These are phyloP conservation scores for Ceratocystis smalleyi DNA, from an alignment of 2,329 filamentous ascomycete species.

Conservation along the genomic window DNA sequence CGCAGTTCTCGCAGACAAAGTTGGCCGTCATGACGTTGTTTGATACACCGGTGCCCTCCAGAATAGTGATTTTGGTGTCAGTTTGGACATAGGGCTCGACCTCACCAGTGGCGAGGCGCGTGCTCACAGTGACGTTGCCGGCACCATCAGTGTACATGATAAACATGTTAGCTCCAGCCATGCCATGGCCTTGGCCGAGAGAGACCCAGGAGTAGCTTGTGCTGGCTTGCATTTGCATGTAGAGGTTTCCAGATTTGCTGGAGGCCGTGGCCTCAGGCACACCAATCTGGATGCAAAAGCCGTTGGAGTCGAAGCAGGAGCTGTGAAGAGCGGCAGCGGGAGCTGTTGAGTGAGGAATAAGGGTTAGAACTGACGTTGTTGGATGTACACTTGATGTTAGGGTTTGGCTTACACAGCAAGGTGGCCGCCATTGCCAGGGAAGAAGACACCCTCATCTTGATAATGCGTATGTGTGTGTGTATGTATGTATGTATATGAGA, in stretches of 20 bases:
- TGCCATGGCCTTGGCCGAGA: constrained; percentile 39
- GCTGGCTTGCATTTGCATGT: constrained; percentile 44
- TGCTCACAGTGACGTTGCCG: constrained; percentile 47
- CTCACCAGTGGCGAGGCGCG: constrained; percentile 35
- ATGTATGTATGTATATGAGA: neutral
- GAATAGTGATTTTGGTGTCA: constrained; percentile 34
- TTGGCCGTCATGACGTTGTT: constrained; percentile 43
- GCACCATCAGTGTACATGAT: constrained; percentile 43
- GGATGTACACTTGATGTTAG: neutral
- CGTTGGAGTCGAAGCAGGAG: constrained; percentile 28
- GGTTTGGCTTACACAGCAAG: constrained; percentile 8
- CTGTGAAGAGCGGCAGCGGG: constrained; percentile 3
- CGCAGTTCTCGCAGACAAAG: constrained; percentile 39
- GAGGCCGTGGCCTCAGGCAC: constrained; percentile 36
- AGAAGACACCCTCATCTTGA: constrained; percentile 5
- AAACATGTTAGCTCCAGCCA: constrained; percentile 46
- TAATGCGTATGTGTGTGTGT: neutral
- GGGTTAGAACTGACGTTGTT: neutral
- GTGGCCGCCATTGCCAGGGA: constrained; percentile 4
- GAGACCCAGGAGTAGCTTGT: constrained; percentile 40
- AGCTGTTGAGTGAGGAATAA: neutral
- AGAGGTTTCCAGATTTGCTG: constrained; percentile 39
- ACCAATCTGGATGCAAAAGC: constrained; percentile 41
- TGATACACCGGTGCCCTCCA: constrained; percentile 42
- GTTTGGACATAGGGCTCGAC: constrained; percentile 32